These are phyloP conservation scores for Mrakia frigida DNA, from an alignment of 768 basidiomycete genomes.

Conservation along the genomic window DNA sequence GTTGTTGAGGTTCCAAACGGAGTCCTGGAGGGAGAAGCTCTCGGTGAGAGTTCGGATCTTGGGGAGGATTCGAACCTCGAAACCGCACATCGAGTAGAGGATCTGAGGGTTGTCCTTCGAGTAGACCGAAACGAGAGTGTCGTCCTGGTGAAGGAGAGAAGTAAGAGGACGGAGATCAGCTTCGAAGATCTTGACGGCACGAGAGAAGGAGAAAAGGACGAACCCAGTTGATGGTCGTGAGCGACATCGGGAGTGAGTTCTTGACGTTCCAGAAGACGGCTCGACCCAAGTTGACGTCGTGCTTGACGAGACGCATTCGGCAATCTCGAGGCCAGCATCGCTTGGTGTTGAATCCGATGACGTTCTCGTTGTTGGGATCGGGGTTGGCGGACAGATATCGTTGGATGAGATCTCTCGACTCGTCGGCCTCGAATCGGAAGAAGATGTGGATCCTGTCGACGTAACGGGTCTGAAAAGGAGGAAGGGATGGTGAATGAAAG, in stretches of 20 bases:
- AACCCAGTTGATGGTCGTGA: conserved; percentile 94
- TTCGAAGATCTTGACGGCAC: neutral
- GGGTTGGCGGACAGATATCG: conserved; percentile 95
- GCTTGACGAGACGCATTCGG: conserved; percentile 97
- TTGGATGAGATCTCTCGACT: conserved; percentile 94
- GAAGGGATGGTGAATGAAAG: neutral
- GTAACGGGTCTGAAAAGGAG: conserved; percentile 61
- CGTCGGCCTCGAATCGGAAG: conserved; percentile 96
- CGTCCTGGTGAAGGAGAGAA: conserved; percentile 18
- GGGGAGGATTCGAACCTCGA: conserved; percentile 94
- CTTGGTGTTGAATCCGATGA: conserved; percentile 98
- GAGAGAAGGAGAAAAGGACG: neutral
- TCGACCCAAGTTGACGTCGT: conserved; percentile 95
- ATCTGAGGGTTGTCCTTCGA: conserved; percentile 97
- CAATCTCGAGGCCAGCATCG: conserved; percentile 99
- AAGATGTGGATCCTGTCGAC: conserved; percentile 91
- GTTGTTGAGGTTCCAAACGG: conserved; percentile 69
- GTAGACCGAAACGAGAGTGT: conserved; percentile 80
- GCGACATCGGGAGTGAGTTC: conserved; percentile 85
- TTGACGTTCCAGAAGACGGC: conserved; percentile 99
- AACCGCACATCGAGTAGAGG: conserved; percentile 98
- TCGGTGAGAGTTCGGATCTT: conserved; percentile 90
- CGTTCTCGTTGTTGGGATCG: conserved; percentile 96
- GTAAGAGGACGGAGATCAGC: neutral
- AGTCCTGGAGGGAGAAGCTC: conserved; percentile 84